Base-by-base conservation (phyloP, 176 grass and related monocot genomes). In the Oryza glumipatula region DNA sequence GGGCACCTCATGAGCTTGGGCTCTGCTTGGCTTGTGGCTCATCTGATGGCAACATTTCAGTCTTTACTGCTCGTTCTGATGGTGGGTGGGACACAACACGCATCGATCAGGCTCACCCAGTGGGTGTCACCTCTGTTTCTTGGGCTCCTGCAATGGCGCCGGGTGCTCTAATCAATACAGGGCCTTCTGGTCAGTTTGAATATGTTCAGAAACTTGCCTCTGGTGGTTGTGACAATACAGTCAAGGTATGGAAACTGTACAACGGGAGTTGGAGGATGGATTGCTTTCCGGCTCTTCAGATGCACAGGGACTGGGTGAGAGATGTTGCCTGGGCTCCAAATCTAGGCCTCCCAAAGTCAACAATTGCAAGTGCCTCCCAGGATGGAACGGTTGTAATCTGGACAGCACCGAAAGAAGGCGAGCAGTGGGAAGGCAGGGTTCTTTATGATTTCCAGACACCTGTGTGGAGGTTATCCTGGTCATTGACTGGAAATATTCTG, bases 41-140 rank as follows among this genome's bases (percentile, higher is more conserved):
- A 63, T 63, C 58, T 63, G 58, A 63, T 63, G 58, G 58, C 21
- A 63, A 63, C 58, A 63, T 63, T 63, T 63, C 58, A 63, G 58
- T 63, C 21, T 63, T 63, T 7, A 63, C 21, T 22, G 58, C 58
- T 63, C 58, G n/a, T 63, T 63, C 58, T 22, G 58, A 63, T 63
- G 58, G 58, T 63, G 58, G 21, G 21, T 63, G 58, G 58, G 58
- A 63, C n/a, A 63, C 58, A 63, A 63, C 58, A 10, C 58, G 58
- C 58, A 63, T 63, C 9, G 58, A 63, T 23, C 58, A 63, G 58
- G 58, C 58, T 63, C 58, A 63, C 9, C 58, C 58, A 22, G 58
- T 63, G n/a, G 58, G 58, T 2, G 58, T 63, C 58, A 63, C 58
- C 7, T 63, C 58, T 63, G 58, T 63, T 11, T 63, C 58, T 63